phyloP scores from a whole-genome alignment of 2,329 filamentous ascomycete species.

The Lachnum nothofagi region DNA sequence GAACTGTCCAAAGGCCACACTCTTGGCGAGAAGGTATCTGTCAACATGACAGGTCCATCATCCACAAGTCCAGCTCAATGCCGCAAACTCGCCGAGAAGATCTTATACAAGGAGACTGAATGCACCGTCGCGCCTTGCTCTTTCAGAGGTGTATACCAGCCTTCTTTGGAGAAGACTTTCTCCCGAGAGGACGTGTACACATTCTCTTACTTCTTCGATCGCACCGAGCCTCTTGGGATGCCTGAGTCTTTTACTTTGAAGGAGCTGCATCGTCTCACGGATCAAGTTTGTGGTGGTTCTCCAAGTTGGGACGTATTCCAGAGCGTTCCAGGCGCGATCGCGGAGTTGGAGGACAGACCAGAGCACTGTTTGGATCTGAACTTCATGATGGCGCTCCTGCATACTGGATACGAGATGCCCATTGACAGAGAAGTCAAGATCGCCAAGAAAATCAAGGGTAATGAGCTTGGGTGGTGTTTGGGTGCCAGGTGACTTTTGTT shows the following conservation, averaged over 20 bases:
- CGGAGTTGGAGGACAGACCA: conserved; percentile 74
- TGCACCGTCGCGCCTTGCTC: conserved; percentile 89
- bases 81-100: conserved; percentile 83
- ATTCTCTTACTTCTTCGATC: conserved; percentile 97
- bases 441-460: conserved; percentile 96
- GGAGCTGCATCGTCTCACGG: conserved; percentile 81
- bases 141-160: conserved; percentile 96
- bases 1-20: conserved; percentile 61
- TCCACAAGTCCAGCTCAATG: conserved; percentile 77
- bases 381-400: conserved; percentile 89
- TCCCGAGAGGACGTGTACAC: conserved; percentile 87
- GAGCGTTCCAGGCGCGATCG: conserved; percentile 68
- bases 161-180: conserved; percentile 87
- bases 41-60: conserved; percentile 84
- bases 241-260: conserved; percentile 92
- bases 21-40: conserved; percentile 57
- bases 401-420: conserved; percentile 97
- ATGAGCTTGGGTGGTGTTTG: conserved; percentile 96
- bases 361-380: conserved; percentile 93
- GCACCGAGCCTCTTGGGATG: conserved; percentile 90
- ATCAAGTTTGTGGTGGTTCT: conserved; percentile 77
- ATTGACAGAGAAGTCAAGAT: conserved; percentile 94
- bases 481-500: conserved; percentile 72
- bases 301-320: conserved; percentile 75
- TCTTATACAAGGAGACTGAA: conserved; percentile 76